Evolutionary conservation across 768 basidiomycete genomes (phyloP).

Genomic region (Lactifluus pinguis): DNA sequence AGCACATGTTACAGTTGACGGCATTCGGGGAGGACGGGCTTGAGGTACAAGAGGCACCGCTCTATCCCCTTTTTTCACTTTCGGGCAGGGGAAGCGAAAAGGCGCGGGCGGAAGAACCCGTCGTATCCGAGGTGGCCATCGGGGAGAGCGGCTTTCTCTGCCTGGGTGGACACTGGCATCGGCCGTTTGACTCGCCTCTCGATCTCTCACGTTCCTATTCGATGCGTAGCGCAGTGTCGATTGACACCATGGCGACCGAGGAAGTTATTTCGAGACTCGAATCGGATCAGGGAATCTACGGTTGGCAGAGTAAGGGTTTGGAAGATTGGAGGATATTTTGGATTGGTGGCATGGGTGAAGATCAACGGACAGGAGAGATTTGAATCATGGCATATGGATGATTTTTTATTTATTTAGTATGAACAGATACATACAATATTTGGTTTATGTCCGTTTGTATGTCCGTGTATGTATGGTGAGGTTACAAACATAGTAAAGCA

Average conservation of each 20-base stretch:
- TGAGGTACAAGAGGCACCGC: constrained; percentile 60
- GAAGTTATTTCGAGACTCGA: constrained; percentile 39
- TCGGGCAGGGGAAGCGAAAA: constrained; percentile 35
- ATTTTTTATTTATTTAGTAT: constrained; percentile 13
- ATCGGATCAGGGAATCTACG: constrained; percentile 62
- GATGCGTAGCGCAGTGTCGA: constrained; percentile 36
- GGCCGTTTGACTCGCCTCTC: constrained; percentile 24
- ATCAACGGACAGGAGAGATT: constrained; percentile 25
- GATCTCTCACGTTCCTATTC: constrained; percentile 37
- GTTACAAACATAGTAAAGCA: not conserved
- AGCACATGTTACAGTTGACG: constrained; percentile 54
- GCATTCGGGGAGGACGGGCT: constrained; percentile 63
- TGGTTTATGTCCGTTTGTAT: not conserved
- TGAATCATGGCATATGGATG: not conserved
- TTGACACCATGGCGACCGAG: constrained; percentile 44
- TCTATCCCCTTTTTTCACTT: constrained; percentile 29
- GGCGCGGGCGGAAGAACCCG: constrained; percentile 37
- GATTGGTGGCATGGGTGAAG: constrained; percentile 51
- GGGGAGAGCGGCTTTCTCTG: constrained; percentile 55
- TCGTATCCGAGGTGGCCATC: constrained; percentile 49
- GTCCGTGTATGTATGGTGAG: not conserved
- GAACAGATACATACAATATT: constrained; percentile 5
- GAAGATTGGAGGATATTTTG: constrained; percentile 79
- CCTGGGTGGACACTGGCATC: constrained; percentile 42
- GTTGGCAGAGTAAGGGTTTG: constrained; percentile 63